Evolutionary conservation across 176 grass and related monocot genomes (phyloP).

Genomic region (Bolboschoenus planiculmis): DNA sequence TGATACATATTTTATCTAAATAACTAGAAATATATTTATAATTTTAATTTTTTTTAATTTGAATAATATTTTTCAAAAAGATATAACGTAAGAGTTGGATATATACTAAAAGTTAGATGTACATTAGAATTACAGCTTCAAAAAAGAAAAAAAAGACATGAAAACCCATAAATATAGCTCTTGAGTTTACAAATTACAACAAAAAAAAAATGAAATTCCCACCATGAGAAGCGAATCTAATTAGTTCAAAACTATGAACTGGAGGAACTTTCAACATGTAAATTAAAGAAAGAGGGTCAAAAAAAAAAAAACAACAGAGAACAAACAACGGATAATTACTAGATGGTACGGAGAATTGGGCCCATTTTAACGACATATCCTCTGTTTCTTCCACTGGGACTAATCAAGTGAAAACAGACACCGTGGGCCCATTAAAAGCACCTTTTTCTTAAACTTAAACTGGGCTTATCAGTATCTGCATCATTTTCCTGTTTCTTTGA

Average conservation of each 20-base stretch:
- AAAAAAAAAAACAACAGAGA: neutral
- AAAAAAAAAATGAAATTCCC: neutral
- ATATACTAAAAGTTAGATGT: too few relatives aligned
- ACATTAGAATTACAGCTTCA: too few relatives aligned
- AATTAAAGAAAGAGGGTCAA: too few relatives aligned
- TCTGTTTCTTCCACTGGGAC: neutral
- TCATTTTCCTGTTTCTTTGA: neutral
- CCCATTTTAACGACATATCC: neutral
- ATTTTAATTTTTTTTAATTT: too few relatives aligned
- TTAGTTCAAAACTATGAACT: conserved; percentile 17
- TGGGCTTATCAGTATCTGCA: neutral
- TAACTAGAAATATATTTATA: too few relatives aligned
- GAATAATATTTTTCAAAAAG: too few relatives aligned
- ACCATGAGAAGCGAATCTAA: neutral
- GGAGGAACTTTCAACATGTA: neutral
- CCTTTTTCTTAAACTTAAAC: neutral
- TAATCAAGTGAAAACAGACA: neutral
- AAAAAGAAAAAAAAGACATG: too few relatives aligned
- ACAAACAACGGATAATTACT: neutral
- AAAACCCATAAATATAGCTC: neutral
- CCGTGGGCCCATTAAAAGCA: neutral
- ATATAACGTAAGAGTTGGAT: too few relatives aligned
- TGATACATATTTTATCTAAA: too few relatives aligned
- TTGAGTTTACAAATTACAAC: neutral
- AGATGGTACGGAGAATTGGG: neutral